These are phyloP conservation scores for Ceratocystis cacaofunesta DNA, from an alignment of 2,329 filamentous ascomycete species.

Conservation along the genomic window DNA sequence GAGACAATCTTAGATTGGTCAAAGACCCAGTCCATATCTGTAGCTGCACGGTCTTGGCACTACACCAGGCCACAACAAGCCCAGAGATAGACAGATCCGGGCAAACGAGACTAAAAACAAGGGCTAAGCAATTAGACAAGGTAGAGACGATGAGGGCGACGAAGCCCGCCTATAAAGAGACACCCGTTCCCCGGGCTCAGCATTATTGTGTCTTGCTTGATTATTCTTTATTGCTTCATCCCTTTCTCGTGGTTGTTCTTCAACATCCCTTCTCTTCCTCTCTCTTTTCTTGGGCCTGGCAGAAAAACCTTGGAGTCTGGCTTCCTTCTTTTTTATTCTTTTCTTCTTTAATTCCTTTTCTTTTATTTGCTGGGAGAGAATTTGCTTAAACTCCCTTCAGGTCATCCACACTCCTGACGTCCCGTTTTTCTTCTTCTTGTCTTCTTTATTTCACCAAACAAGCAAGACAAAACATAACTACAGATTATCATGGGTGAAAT, in stretches of 20 bases:
- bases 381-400: background rate
- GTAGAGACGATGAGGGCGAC: background rate
- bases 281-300: background rate
- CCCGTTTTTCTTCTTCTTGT: background rate
- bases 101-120: background rate
- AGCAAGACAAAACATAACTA: background rate
- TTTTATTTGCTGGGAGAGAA: no score
- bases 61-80: background rate
- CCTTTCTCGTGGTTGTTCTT: background rate
- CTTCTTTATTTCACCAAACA: background rate
- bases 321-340: background rate
- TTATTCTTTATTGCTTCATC: background rate
- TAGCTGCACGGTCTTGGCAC: background rate
- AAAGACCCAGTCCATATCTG: background rate
- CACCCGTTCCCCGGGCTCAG: background rate
- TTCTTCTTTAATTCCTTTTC: background rate
- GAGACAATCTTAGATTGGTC: slow-evolving; percentile 1
- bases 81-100: slow-evolving; percentile 3
- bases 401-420: background rate
- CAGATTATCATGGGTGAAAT: slow-evolving; percentile 7
- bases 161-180: background rate
- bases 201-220: background rate
- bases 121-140: background rate
- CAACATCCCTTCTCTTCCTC: background rate
- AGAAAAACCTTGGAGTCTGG: background rate